These are phyloP conservation scores for Entonaema liquescens DNA, from an alignment of 495 filamentous ascomycete genomes.

Conservation along the genomic window DNA sequence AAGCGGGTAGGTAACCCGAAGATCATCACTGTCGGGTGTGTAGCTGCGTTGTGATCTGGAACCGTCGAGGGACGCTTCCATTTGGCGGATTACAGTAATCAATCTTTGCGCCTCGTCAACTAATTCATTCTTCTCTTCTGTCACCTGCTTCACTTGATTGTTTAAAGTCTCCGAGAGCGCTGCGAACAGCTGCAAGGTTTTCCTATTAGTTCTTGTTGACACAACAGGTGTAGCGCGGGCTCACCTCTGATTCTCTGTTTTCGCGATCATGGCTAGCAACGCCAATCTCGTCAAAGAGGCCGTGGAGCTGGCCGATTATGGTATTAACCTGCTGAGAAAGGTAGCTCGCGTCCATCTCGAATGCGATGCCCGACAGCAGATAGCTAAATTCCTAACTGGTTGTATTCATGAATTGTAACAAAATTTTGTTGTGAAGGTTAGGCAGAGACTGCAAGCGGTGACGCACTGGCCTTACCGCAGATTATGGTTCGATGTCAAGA, in stretches of 20 bases:
- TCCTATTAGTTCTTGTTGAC: conserved; percentile 41
- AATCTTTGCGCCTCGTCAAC: conserved; percentile 86
- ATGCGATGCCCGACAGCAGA: conserved; percentile 19
- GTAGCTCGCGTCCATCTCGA: conserved; percentile 86
- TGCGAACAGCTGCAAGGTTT: conserved; percentile 72
- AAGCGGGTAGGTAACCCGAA: conserved; percentile 82
- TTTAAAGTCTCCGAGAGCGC: conserved; percentile 87
- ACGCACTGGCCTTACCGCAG: conserved; percentile 23
- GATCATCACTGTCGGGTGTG: conserved; percentile 63
- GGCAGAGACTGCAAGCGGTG: conserved; percentile 10
- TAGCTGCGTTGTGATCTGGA: conserved; percentile 65
- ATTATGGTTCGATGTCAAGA: conserved; percentile 15
- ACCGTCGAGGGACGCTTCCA: conserved; percentile 90
- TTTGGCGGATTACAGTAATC: conserved; percentile 85
- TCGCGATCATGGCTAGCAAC: conserved; percentile 90
- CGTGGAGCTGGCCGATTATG: conserved; percentile 89
- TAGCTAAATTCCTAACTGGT: not conserved
- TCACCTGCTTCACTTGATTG: conserved; percentile 80
- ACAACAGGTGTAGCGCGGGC: conserved; percentile 38
- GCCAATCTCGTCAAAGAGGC: conserved; percentile 95
- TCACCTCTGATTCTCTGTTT: conserved; percentile 82
- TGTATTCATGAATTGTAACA: conserved; percentile 20
- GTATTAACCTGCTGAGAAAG: conserved; percentile 92
- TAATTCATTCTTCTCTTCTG: conserved; percentile 86
- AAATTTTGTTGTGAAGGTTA: conserved; percentile 13